These are phyloP conservation scores for Pachyrhizus erosus DNA, from an alignment of 306 rosid genomes.

Conservation along the genomic window DNA sequence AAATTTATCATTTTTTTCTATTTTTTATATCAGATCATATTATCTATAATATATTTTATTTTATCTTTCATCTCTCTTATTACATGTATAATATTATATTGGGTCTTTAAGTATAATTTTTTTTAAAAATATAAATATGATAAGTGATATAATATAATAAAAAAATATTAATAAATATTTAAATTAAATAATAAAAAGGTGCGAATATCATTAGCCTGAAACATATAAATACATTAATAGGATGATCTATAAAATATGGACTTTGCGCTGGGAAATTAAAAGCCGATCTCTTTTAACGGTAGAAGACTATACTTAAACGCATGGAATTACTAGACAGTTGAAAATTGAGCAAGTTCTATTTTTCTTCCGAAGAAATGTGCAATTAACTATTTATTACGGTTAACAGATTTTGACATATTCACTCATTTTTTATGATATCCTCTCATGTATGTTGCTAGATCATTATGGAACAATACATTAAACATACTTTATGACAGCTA, in stretches of 20 bases:
- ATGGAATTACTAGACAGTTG: not conserved
- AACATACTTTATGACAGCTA: not conserved
- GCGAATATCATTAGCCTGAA: too few species aligned
- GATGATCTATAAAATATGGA: not conserved
- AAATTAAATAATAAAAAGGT: too few species aligned
- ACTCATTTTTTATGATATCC: not conserved
- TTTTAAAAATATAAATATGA: too few species aligned
- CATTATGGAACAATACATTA: not conserved
- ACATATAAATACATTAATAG: too few species aligned
- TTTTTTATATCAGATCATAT: too few species aligned
- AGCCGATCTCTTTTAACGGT: not conserved
- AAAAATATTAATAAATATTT: too few species aligned
- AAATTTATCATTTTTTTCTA: too few species aligned
- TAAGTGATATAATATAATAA: too few species aligned
- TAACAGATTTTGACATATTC: not conserved
- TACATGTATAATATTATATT: too few species aligned
- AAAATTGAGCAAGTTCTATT: not conserved
- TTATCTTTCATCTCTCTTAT: too few species aligned
- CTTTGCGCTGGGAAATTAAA: slow-evolving; percentile 21
- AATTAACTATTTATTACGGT: not conserved
- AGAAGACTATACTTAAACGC: slow-evolving; percentile 1
- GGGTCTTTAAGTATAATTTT: too few species aligned
- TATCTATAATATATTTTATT: too few species aligned
- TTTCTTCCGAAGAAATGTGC: not conserved
- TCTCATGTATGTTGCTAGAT: not conserved